Evolutionary conservation across 371 early-diverging fungal genomes (phyloP), one percentile per base, ranked within the genome.

Genomic region (Rhizopus microsporus): DNA sequence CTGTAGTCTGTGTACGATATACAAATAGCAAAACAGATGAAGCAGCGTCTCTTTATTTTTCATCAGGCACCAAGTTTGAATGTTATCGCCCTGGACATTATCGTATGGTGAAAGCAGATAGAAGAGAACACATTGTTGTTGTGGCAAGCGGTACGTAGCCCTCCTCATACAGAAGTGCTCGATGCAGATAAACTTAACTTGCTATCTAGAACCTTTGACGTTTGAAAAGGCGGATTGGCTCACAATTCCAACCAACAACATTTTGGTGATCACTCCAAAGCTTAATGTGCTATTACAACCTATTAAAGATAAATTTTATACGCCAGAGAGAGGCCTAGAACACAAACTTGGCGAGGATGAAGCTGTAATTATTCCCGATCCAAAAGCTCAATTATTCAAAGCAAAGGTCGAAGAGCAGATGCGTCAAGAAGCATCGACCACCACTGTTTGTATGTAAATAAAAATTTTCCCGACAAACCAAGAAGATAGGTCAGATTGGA

Each of bases 171-270:
- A 23, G 50, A 9, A 12, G 42, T 8, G n/a, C 8, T 49, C 15
- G 17, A 31, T 46, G 33, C 38, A 38, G 9, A 31, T 59, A 37
- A 32, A 50, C 3, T 23, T 51, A n/a, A 16, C 1, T 31, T 13
- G 38, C 0, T 49, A 5, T 45, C 31, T 63, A 83, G 93, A 93
- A 66, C 93, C 93, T 10, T 65, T 93, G 40, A 93, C 93, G 15
- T 93, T 89, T 59, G 92, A 92, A 67, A 79, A 86, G 59, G 81
- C 88, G 0, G 93, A 93, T 68, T 93, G 93, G 93, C 60, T 90
- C 48, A 83, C 82, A 17, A 86, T 93, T 35, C 93, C 93, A 3
- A 86, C 87, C 13, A 93, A 93, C 57, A 89, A 89, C 9, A 54
- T 90, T 43, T 65, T 92, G 37, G 84, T 92, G 12, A 82, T 93